These are phyloP conservation scores for Lachancea meyersii DNA, from an alignment of 805 yeast species.

Conservation along the genomic window DNA sequence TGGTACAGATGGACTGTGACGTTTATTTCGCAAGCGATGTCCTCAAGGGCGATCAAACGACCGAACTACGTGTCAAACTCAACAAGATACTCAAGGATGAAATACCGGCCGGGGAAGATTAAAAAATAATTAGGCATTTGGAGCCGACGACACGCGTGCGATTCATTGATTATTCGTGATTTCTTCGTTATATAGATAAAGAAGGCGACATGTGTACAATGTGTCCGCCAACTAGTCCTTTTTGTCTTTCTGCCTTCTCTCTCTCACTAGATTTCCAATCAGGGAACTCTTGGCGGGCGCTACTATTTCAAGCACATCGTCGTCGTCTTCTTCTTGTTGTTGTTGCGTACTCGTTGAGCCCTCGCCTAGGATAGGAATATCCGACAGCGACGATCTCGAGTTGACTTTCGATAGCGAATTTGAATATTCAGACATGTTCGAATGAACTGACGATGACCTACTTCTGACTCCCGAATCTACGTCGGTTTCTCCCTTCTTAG, in stretches of 20 bases:
- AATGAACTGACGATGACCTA: constrained; percentile 26
- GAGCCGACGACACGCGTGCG: too few relatives aligned
- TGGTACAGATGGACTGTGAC: constrained; percentile 92
- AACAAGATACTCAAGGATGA: constrained; percentile 79
- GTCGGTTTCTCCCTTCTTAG: constrained; percentile 7
- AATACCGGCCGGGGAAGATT: constrained; percentile 95
- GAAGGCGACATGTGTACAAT: neutral
- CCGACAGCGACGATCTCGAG: constrained; percentile 55
- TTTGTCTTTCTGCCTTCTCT: constrained; percentile 25
- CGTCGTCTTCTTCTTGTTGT: neutral
- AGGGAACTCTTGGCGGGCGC: constrained; percentile 21
- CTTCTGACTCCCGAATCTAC: constrained; percentile 13
- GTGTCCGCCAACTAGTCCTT: constrained; percentile 12
- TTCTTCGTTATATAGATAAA: neutral
- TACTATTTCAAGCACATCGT: constrained; percentile 12
- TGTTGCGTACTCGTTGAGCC: constrained; percentile 13
- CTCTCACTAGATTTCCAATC: constrained; percentile 17
- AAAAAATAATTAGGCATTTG: constrained; percentile 5
- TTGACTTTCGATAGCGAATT: constrained; percentile 58
- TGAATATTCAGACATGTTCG: constrained; percentile 38
- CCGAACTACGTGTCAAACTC: constrained; percentile 72
- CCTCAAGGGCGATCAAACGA: constrained; percentile 72
- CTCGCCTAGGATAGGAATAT: constrained; percentile 52
- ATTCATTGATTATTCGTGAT: neutral
- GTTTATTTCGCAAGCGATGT: constrained; percentile 73